Conservation (phyloP, 2,329 filamentous ascomycete genomes). For the Cercospora brassicicola region DNA sequence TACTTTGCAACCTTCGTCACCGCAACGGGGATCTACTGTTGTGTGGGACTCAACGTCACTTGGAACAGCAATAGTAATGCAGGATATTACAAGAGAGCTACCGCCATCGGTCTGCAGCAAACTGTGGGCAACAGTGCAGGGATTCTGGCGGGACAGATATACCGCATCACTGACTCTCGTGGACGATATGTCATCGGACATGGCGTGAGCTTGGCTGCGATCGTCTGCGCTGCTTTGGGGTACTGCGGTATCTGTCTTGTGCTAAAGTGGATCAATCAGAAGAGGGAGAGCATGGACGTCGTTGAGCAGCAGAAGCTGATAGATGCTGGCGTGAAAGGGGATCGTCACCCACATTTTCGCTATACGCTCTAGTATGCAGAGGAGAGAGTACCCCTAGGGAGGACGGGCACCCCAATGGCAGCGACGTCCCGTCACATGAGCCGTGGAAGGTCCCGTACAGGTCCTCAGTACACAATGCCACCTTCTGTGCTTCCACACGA, state of each 20-base stretch:
- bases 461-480: no score
- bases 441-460: no score
- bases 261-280: constrained; percentile 11
- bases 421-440: no score
- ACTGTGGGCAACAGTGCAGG: constrained; percentile 53
- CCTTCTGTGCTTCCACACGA: no score
- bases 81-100: constrained; percentile 51
- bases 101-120: constrained; percentile 50
- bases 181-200: constrained; percentile 17
- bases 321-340: constrained; percentile 10
- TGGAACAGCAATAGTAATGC: constrained; percentile 54
- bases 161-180: constrained; percentile 26
- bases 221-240: constrained; percentile 8
- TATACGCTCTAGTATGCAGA: constrained; percentile 9
- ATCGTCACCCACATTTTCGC: constrained; percentile 18
- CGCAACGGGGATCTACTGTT: constrained; percentile 32
- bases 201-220: constrained; percentile 12
- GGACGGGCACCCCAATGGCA: no score
- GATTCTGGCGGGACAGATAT: constrained; percentile 52
- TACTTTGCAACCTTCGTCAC: constrained; percentile 34
- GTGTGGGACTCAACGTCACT: constrained; percentile 48
- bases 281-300: constrained; percentile 9
- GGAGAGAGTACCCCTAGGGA: no score
- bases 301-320: constrained; percentile 11
- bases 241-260: constrained; percentile 10